Base-by-base conservation (phyloP, 495 filamentous ascomycete species). In the Aspergillus sparsus region DNA sequence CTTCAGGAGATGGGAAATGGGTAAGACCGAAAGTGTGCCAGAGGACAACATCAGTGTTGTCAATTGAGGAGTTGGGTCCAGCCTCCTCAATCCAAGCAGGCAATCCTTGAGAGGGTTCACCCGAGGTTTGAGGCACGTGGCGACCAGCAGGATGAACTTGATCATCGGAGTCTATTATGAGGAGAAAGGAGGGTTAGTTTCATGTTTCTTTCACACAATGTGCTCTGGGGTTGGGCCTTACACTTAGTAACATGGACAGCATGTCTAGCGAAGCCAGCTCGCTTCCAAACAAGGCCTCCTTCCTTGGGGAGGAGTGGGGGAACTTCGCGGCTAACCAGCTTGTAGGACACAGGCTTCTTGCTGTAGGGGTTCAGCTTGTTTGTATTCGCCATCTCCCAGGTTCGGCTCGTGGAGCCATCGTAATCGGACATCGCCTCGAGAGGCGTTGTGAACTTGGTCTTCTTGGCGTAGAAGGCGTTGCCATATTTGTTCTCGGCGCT, bases 11-110 rank as follows among this genome's bases (percentile, higher is more conserved):
- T 0, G 93, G 93, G 81, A 97, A 96, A 71, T 98, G 93, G 7
- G 88, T 93, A 6, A 97, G 77, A 33, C 93, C 93, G 67, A 97
- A 98, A 0, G 93, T 98, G 73, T 98, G 93, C 93, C 93, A 98
- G 18, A 98, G 82, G 3, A 98, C 93, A 21, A 96, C 73, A 72
- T 98, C 90, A 7, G 86, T 89, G 74, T 97, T 89, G 31, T 90
- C 90, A 62, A 97, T 88, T 39, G 78, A 85, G 63, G 78, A 84
- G 44, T 74, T 77, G n/a, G 87, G 85, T 57, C 91, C 86, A 7
- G 82, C 86, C 11, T 71, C 67, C 57, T 80, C 73, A 61, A 96
- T 90, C 93, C 93, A 97, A 61, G 87, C 83, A 0, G 91, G 89
- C 0, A 97, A 75, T 8, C 91, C 92, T 15, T 78, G 72, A 0